Evolutionary conservation across 2,329 filamentous ascomycete species (phyloP).

Genomic region (Rutstroemia sydowiana): DNA sequence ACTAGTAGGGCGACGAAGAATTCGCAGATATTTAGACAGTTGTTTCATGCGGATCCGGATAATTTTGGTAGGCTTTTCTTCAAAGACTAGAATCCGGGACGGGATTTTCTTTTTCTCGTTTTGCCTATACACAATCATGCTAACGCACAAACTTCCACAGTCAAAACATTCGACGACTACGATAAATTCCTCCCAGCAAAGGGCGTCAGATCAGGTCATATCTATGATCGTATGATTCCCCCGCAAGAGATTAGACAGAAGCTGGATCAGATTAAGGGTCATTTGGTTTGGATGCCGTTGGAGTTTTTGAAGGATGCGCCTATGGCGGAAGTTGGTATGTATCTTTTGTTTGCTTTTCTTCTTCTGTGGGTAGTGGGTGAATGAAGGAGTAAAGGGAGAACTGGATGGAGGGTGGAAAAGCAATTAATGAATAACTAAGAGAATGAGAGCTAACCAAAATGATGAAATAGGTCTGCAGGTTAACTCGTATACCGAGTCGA

Average conservation of each 20-base stretch:
- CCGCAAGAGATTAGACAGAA: constrained; percentile 66
- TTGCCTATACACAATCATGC: no score
- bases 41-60: constrained; percentile 87
- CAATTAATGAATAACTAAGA: no score
- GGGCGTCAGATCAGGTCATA: constrained; percentile 72
- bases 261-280: constrained; percentile 73
- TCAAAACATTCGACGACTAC: constrained; percentile 87
- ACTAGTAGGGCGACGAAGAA: constrained; percentile 61
- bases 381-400: no score
- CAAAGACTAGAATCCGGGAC: no score
- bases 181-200: constrained; percentile 66
- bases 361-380: no score
- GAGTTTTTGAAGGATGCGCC: constrained; percentile 75
- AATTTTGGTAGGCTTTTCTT: constrained; percentile 54
- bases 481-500: constrained; percentile 79
- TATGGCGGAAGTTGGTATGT: constrained; percentile 74
- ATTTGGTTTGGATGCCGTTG: constrained; percentile 93
- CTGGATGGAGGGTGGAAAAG: no score
- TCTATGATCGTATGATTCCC: constrained; percentile 74
- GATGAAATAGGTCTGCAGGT: constrained; percentile 51
- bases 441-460: no score
- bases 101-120: no score
- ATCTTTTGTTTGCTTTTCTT: no score
- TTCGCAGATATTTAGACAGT: constrained; percentile 66
- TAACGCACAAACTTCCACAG: no score